Percentiles rank a stretch among this genome's conserved stretches.
Evolutionary conservation across 306 rosid species (phyloP).

Genomic region (Prunus armeniaca): DNA sequence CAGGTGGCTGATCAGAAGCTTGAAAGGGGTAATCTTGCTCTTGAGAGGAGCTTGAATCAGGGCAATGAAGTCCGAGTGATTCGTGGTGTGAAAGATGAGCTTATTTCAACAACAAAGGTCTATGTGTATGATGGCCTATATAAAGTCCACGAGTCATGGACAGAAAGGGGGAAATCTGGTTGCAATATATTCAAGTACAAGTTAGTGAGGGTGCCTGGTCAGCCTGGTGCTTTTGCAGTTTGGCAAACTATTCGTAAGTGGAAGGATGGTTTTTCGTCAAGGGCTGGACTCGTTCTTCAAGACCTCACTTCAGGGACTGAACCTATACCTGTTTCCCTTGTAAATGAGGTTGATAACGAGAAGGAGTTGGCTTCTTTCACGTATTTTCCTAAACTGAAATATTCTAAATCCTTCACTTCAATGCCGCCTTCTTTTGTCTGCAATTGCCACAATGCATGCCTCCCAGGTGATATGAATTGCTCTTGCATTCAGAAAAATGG

Average conservation of each 20-base stretch:
- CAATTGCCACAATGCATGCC: slow-evolving; percentile 44
- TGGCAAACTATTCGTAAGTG: slow-evolving; percentile 54
- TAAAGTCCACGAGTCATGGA: slow-evolving; percentile 55
- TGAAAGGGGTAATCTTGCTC: slow-evolving; percentile 69
- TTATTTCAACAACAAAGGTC: slow-evolving; percentile 35
- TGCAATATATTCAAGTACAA: slow-evolving; percentile 62
- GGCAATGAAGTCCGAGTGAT: slow-evolving; percentile 58
- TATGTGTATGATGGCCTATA: slow-evolving; percentile 71
- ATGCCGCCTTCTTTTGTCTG: slow-evolving; percentile 41
- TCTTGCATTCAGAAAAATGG: slow-evolving; percentile 55
- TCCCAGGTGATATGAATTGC: slow-evolving; percentile 55
- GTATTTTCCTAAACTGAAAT: slow-evolving; percentile 42
- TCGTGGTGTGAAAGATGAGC: slow-evolving; percentile 48
- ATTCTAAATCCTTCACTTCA: slow-evolving; percentile 33
- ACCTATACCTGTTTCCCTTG: slow-evolving; percentile 52
- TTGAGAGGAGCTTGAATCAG: slow-evolving; percentile 46
- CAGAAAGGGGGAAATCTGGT: slow-evolving; percentile 52
- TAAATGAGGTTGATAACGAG: slow-evolving; percentile 61
- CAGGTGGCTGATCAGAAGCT: slow-evolving; percentile 62
- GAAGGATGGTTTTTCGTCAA: slow-evolving; percentile 30
- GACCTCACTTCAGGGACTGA: slow-evolving; percentile 60
- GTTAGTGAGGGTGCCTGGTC: slow-evolving; percentile 59
- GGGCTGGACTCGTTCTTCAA: slow-evolving; percentile 51
- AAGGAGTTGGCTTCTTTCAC: slow-evolving; percentile 51
- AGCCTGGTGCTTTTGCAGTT: slow-evolving; percentile 42